phyloP scores from a whole-genome alignment of 305 asterid genomes.

The Fraxinus sp. region DNA sequence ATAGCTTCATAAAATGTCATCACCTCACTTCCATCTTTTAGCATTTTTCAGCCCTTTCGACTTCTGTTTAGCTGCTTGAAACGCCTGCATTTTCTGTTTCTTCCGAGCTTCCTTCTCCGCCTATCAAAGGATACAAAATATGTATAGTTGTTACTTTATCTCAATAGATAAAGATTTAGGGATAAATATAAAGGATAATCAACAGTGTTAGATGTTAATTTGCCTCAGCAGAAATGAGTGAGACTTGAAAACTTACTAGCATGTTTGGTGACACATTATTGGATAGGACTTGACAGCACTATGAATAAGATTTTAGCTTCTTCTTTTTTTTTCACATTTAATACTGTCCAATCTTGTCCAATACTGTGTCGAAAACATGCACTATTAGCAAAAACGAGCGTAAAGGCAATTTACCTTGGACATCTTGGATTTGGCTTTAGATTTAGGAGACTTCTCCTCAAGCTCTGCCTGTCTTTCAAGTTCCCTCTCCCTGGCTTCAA shows the following conservation, averaged over 20 bases:
- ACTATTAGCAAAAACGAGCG: not conserved
- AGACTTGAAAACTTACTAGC: not conserved
- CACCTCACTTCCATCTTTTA: constrained; percentile 76
- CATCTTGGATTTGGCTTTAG: constrained; percentile 97
- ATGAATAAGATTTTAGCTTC: too few species aligned
- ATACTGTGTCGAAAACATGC: not conserved
- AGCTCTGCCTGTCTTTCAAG: constrained; percentile 96
- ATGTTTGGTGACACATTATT: not conserved
- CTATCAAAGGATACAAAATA: constrained; percentile 32
- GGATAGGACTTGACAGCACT: not conserved
- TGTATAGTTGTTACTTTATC: not conserved
- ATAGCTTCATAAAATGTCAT: constrained; percentile 6
- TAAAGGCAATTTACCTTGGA: constrained; percentile 62
- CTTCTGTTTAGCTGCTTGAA: constrained; percentile 94
- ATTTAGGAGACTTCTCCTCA: constrained; percentile 86
- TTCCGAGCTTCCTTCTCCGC: constrained; percentile 89
- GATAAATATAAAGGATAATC: not conserved
- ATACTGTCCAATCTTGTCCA: not conserved
- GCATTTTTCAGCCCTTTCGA: constrained; percentile 74
- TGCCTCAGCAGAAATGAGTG: not conserved
- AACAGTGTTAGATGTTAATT: not conserved
- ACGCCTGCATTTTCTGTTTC: constrained; percentile 89
- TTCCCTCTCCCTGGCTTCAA: constrained; percentile 85
- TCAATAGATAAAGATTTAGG: not conserved
- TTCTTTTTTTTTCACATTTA: not conserved